Conservation (phyloP, 2,329 filamentous ascomycete genomes). For the Paraphoma chrysanthemicola region DNA sequence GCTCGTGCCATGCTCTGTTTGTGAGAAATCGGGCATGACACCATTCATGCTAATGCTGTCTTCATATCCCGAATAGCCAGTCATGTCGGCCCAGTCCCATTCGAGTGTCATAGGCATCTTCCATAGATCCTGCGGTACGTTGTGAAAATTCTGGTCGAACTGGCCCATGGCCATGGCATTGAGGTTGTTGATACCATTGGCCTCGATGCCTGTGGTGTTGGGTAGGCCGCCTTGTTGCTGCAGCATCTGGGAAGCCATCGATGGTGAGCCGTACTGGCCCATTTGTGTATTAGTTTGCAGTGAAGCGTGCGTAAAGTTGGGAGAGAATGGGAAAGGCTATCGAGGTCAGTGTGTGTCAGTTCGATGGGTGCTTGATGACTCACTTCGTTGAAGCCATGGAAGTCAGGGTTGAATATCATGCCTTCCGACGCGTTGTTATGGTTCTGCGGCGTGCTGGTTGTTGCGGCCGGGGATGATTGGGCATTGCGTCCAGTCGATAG, state of each 20-base stretch:
- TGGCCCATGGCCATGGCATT: conserved; percentile 47
- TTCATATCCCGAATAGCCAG: conserved; percentile 43
- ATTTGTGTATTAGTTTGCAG: conserved; percentile 38
- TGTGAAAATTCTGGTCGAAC: conserved; percentile 79
- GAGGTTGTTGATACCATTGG: conserved; percentile 32
- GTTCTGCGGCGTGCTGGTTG: conserved; percentile 27
- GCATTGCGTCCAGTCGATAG: conserved; percentile 38
- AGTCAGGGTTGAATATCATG: conserved; percentile 45
- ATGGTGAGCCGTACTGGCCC: conserved; percentile 39
- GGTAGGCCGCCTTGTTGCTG: conserved; percentile 34
- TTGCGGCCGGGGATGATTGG: conserved; percentile 32
- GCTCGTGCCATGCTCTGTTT: conserved; percentile 38
- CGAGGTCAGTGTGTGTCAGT: conserved; percentile 17
- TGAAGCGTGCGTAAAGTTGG: conserved; percentile 48
- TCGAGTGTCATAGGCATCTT: conserved; percentile 95
- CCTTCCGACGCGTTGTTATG: conserved; percentile 17
- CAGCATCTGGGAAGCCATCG: conserved; percentile 39
- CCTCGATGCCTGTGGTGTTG: conserved; percentile 28
- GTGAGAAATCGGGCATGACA: conserved; percentile 42
- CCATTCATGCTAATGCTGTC: conserved; percentile 49
- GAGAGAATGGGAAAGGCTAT: conserved; percentile 49
- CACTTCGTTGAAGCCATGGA: conserved; percentile 48
- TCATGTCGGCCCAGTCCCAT: conserved; percentile 76
- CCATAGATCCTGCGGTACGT: conserved; percentile 88
- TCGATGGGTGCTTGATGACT: background rate